Conservation (phyloP, 23 red algal species). For the Chondrus crispus region DNA sequence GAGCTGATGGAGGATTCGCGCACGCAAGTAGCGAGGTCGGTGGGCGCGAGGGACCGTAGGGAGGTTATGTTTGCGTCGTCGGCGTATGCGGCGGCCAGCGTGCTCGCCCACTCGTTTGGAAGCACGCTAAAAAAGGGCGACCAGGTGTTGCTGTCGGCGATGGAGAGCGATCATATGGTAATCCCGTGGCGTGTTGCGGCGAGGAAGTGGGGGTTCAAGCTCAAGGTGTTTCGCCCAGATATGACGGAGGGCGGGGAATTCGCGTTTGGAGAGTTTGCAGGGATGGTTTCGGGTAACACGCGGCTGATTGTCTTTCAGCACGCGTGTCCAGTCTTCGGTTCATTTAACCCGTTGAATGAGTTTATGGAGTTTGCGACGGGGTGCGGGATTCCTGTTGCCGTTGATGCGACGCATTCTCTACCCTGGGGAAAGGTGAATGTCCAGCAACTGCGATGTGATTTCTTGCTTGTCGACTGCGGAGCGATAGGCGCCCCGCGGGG, state of each 20-base stretch:
- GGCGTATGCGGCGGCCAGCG: neutral
- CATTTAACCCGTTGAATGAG: neutral
- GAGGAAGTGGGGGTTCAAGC: neutral
- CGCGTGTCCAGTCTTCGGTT: constrained; percentile 5
- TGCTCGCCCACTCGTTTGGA: constrained; percentile 1
- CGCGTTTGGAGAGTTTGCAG: neutral
- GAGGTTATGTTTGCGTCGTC: constrained; percentile 15
- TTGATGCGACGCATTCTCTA: constrained; percentile 1
- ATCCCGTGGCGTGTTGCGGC: neutral
- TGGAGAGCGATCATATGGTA: neutral
- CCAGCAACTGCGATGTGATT: neutral
- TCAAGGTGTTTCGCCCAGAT: neutral
- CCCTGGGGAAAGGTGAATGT: neutral
- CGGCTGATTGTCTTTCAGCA: constrained; percentile 4
- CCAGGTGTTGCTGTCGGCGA: neutral
- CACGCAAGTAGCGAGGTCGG: neutral
- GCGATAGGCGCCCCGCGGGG: constrained; percentile 1
- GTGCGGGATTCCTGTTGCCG: neutral
- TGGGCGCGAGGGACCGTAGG: neutral
- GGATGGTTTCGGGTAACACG: constrained; percentile 5
- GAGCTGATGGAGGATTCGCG: constrained; percentile 14
- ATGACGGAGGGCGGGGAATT: neutral
- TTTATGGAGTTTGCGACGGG: constrained; percentile 11
- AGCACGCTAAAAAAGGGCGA: constrained; percentile 10
- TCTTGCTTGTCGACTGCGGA: constrained; percentile 1